Base-by-base conservation (phyloP, 306 rosid genomes). In the Vicia sativa region DNA sequence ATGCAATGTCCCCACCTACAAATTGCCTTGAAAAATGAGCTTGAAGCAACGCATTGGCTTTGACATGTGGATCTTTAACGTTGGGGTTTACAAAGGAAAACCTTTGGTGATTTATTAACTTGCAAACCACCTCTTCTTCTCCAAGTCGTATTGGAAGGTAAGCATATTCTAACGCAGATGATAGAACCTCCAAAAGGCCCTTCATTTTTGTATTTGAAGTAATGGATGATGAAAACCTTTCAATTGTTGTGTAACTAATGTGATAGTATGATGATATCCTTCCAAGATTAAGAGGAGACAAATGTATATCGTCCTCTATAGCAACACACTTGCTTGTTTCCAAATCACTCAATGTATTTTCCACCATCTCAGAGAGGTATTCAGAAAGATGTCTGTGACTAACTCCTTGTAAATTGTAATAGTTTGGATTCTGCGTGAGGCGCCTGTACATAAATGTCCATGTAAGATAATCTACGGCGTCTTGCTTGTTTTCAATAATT, bases 371-470 rank as follows among this genome's bases (percentile, higher is more conserved):
- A 3, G 96, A 92, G 48, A 92, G 93, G 82, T 87, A 85, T 77
- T 92, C 98, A 37, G 96, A 92, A 57, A 92, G 91, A 85, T 92
- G 98, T 42, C 91, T 81, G 69, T 86, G 96, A 74, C 93, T 89
- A 80, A 90, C 96, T 65, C 98, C 98, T 81, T 90, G 96, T 62
- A 92, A 85, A 82, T 92, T 92, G 80, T 92, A 92, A 46, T 92
- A 92, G 83, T 90, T 92, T 58, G 96, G 98, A 78, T 90, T 92
- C 77, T 92, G 96, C 4, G 96, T 70, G 45, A 92, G 96, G 87
- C 96, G 84, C 81, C 96, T 80, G 79, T 92, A 92, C 89, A 87
- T 86, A 46, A 90, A 90, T 38, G 98, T 92, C 98, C 98, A 92
- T 4, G 98, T 92, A 34, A 90, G 90, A 75, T 92, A 92, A 79